Evolutionary conservation across 202 grass and related monocot species (phyloP).

Genomic region (Saccharum hybrid): DNA sequence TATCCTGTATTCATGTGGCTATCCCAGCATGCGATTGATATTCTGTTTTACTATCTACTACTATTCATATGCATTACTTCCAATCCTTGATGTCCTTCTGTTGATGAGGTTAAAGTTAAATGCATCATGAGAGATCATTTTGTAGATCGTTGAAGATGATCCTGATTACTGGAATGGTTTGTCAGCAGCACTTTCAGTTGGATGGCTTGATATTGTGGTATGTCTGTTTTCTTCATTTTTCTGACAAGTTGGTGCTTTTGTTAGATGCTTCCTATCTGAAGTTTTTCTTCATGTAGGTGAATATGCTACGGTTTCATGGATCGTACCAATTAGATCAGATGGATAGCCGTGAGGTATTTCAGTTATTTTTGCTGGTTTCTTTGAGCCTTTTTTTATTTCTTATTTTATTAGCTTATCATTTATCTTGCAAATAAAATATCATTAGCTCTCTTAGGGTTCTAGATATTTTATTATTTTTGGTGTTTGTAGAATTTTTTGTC

Average conservation of each 20-base stretch:
- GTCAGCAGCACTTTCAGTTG: conserved; percentile 84
- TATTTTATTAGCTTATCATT: conserved; percentile 21
- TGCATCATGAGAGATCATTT: conserved; percentile 23
- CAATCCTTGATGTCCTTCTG: conserved; percentile 6
- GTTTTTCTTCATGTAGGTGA: conserved; percentile 72
- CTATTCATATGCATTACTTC: conserved; percentile 44
- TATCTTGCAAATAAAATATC: conserved; percentile 14
- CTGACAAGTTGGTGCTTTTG: conserved; percentile 33
- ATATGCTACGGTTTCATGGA: conserved; percentile 92
- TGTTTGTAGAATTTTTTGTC: conserved; percentile 1
- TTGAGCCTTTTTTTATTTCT: conserved; percentile 34
- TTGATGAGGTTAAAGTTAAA: conserved; percentile 43
- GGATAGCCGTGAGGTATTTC: conserved; percentile 82
- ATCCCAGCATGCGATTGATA: conserved; percentile 9
- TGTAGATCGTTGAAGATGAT: conserved; percentile 81
- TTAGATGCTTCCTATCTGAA: conserved; percentile 35
- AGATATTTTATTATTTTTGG: conserved; percentile 10
- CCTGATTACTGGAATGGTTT: conserved; percentile 89
- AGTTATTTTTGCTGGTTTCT: conserved; percentile 40
- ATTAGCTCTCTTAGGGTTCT: conserved; percentile 2
- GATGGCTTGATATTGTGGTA: conserved; percentile 97
- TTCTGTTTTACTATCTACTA: conserved; percentile 42
- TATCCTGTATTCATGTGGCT: conserved; percentile 6
- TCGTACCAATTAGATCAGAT: conserved; percentile 94
- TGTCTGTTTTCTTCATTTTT: conserved; percentile 42